Conservation (phyloP, 208 protist species). For the Ichthyophonus hoferi region DNA sequence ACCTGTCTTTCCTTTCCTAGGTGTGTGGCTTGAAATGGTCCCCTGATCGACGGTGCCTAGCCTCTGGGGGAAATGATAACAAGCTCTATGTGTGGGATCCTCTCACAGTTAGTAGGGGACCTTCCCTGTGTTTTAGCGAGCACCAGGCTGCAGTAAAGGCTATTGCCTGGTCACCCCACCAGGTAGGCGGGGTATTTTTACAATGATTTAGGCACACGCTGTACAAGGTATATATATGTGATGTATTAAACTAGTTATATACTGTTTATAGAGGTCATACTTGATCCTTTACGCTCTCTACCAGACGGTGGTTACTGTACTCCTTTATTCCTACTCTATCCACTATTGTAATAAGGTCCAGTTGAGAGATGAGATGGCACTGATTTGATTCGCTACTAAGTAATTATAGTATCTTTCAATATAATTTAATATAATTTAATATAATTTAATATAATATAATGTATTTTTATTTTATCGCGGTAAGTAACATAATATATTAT, state of each 20-base stretch:
- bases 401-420: no score
- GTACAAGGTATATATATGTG: no score
- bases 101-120: background rate
- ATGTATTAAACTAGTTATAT: background rate
- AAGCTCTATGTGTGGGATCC: constrained; percentile 63
- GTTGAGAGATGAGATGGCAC: no score
- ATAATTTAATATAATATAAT: no score
- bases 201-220: no score
- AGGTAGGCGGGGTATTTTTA: constrained; percentile 11
- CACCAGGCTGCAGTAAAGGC: constrained; percentile 94
- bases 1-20: background rate
- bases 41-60: constrained; percentile 78
- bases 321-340: no score
- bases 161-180: constrained; percentile 90
- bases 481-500: no score
- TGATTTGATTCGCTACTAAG: no score
- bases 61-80: constrained; percentile 97
- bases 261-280: background rate
- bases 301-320: no score
- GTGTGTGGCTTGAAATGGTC: constrained; percentile 91
- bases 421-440: no score
- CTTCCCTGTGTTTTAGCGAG: constrained; percentile 63
- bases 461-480: no score
- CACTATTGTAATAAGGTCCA: no score
- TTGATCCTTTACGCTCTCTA: background rate